Conservation (phyloP, 176 grass and related monocot genomes). For the Thalia dealbata region DNA sequence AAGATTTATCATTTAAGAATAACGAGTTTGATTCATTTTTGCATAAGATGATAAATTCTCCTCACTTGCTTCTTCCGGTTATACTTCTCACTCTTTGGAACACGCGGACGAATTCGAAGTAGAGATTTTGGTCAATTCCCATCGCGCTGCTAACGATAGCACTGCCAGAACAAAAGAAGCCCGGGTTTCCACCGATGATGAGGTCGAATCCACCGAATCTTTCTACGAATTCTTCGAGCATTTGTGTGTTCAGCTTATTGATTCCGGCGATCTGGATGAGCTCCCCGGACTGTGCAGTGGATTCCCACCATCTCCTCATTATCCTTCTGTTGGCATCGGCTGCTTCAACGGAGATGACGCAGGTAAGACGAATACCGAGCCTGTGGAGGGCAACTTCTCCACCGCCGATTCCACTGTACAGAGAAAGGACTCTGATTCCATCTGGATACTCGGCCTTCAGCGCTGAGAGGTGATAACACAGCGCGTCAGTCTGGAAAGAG, state of each 20-base stretch:
- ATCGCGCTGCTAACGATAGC: constrained; percentile 41
- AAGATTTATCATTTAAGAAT: too few species aligned
- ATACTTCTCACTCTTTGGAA: constrained; percentile 44
- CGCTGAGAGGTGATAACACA: constrained; percentile 43
- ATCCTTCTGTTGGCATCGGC: constrained; percentile 59
- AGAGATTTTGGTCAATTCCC: constrained; percentile 48
- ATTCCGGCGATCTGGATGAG: constrained; percentile 46
- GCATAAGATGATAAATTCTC: background rate
- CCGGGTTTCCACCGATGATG: constrained; percentile 41
- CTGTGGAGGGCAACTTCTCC: constrained; percentile 49
- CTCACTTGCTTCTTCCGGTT: constrained; percentile 26
- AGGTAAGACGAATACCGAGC: constrained; percentile 61
- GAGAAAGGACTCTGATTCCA: constrained; percentile 55
- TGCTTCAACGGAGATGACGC: constrained; percentile 61
- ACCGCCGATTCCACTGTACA: constrained; percentile 70
- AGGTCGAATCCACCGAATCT: constrained; percentile 79
- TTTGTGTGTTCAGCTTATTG: constrained; percentile 30
- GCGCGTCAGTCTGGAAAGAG: constrained; percentile 54
- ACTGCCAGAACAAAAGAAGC: constrained; percentile 15
- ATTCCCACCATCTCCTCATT: constrained; percentile 60
- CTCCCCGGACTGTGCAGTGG: constrained; percentile 42
- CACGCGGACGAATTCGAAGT: constrained; percentile 63
- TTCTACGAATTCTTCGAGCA: constrained; percentile 30
- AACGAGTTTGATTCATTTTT: too few species aligned
- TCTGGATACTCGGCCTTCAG: constrained; percentile 46